Percentiles rank a stretch among this genome's conserved stretches.
These are phyloP conservation scores for Boechera divaricarpa DNA, from an alignment of 345 rosid species.

Conservation along the genomic window DNA sequence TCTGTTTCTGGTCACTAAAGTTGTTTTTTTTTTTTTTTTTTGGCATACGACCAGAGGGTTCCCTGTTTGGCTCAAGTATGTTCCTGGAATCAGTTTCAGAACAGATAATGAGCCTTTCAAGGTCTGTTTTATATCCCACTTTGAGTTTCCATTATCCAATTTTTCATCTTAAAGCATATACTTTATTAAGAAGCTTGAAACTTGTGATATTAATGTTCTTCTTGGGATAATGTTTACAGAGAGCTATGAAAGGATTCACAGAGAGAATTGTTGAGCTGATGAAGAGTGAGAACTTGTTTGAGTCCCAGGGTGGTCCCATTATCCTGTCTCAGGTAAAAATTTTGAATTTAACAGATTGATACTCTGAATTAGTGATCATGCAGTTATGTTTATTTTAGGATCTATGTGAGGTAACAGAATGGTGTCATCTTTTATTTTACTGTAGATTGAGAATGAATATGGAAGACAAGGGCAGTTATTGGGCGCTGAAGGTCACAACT, in stretches of 20 bases:
- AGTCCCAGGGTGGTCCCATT: constrained; percentile 98
- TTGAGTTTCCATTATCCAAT: constrained; percentile 3
- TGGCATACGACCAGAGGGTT: constrained; percentile 68
- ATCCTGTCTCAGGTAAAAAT: constrained; percentile 87
- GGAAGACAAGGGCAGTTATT: constrained; percentile 82
- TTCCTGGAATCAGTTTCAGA: constrained; percentile 97
- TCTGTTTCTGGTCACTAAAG: neutral
- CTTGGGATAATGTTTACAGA: constrained; percentile 59
- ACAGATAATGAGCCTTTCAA: constrained; percentile 99
- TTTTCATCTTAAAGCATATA: neutral
- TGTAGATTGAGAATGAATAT: constrained; percentile 98
- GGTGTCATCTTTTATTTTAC: neutral
- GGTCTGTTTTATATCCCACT: constrained; percentile 50
- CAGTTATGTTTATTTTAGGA: constrained; percentile 1
- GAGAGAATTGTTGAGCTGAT: constrained; percentile 91
- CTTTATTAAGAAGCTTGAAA: neutral
- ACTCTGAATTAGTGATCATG: constrained; percentile 11
- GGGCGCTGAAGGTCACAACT: constrained; percentile 81
- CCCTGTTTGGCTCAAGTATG: constrained; percentile 99
- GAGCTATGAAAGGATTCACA: constrained; percentile 92
- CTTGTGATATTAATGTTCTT: constrained; percentile 29
- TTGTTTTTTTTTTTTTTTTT: constrained; percentile 4
- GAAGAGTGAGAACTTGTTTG: constrained; percentile 92
- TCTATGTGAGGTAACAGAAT: constrained; percentile 28
- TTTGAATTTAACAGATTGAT: constrained; percentile 1